phyloP scores from a whole-genome alignment of 164 flowering plant species.

The Aristolochia fimbriata region DNA sequence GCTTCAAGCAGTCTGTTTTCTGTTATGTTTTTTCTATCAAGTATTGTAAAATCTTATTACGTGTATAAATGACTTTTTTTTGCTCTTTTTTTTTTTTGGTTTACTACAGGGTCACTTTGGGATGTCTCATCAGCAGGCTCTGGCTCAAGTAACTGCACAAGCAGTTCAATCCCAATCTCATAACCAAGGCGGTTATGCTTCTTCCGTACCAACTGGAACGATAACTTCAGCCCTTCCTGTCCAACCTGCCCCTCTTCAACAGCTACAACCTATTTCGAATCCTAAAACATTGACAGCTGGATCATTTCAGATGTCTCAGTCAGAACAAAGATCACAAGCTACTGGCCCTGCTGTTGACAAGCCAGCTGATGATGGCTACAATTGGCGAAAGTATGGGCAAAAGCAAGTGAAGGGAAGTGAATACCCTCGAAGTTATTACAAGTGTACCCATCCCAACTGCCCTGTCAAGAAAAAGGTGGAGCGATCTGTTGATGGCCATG shows the following conservation, averaged over 20 bases:
- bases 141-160: slow-evolving; percentile 93
- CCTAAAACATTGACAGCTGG: slow-evolving; percentile 21
- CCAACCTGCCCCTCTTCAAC: slow-evolving; percentile 23
- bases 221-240: slow-evolving; percentile 17
- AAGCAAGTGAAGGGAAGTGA: slow-evolving; percentile 93
- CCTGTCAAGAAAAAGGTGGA: slow-evolving; percentile 93
- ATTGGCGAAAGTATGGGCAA: slow-evolving; percentile 98
- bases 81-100: no score
- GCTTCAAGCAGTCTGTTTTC: no score
- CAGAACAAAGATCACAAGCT: slow-evolving; percentile 42
- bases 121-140: slow-evolving; percentile 87
- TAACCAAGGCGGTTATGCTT: slow-evolving; percentile 34
- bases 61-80: no score
- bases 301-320: slow-evolving; percentile 30
- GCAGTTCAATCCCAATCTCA: slow-evolving; percentile 63
- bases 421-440: slow-evolving; percentile 88
- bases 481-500: slow-evolving; percentile 71
- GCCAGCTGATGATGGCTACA: slow-evolving; percentile 75
- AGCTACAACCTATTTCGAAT: slow-evolving; percentile 26
- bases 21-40: no score
- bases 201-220: slow-evolving; percentile 21
- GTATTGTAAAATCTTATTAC: no score
- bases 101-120: slow-evolving; percentile 65
- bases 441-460: slow-evolving; percentile 68
- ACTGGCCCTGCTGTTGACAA: slow-evolving; percentile 37